A percentile compares a stretch with the other conserved stretches of the same genome.
These are phyloP conservation scores for Kluyveromyces nonfermentans DNA, from an alignment of 805 yeast species.

Conservation along the genomic window DNA sequence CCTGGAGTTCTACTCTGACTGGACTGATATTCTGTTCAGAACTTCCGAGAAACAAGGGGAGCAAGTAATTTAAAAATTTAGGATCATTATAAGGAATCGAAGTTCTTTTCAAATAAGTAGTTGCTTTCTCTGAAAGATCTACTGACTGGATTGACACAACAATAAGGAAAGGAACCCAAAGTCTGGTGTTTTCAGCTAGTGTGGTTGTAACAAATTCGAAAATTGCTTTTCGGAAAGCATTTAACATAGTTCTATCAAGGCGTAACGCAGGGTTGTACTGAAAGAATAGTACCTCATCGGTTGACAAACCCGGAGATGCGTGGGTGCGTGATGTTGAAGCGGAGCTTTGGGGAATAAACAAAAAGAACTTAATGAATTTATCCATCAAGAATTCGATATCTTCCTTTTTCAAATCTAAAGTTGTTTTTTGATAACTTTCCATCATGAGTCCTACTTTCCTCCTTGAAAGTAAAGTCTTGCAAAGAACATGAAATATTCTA, in stretches of 20 bases:
- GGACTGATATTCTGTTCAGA: conserved; percentile 37
- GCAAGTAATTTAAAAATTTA: conserved; percentile 35
- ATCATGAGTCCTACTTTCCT: not conserved
- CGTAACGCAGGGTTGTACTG: conserved; percentile 60
- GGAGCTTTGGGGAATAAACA: conserved; percentile 40
- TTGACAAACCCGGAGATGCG: conserved; percentile 56
- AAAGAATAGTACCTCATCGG: conserved; percentile 48
- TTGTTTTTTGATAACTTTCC: not conserved
- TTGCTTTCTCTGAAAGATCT: conserved; percentile 46
- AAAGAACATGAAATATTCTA: conserved; percentile 50
- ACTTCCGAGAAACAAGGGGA: conserved; percentile 44
- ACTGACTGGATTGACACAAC: conserved; percentile 57
- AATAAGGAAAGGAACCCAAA: conserved; percentile 40
- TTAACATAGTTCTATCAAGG: conserved; percentile 41
- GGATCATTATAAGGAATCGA: conserved; percentile 43
- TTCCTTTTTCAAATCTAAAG: conserved; percentile 23
- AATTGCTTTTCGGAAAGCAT: conserved; percentile 33
- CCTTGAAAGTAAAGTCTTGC: conserved; percentile 45
- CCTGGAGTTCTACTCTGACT: conserved; percentile 45
- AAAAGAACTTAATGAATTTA: conserved; percentile 46
- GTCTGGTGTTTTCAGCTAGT: conserved; percentile 32
- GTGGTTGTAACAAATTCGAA: conserved; percentile 26
- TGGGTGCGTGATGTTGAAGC: conserved; percentile 31
- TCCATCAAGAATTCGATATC: conserved; percentile 35
- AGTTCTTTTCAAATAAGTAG: conserved; percentile 41